A percentile compares a stretch with the other conserved stretches of the same genome.
phyloP scores from a whole-genome alignment of 129 eudicot genomes.

The Pulicaria dysenterica region DNA sequence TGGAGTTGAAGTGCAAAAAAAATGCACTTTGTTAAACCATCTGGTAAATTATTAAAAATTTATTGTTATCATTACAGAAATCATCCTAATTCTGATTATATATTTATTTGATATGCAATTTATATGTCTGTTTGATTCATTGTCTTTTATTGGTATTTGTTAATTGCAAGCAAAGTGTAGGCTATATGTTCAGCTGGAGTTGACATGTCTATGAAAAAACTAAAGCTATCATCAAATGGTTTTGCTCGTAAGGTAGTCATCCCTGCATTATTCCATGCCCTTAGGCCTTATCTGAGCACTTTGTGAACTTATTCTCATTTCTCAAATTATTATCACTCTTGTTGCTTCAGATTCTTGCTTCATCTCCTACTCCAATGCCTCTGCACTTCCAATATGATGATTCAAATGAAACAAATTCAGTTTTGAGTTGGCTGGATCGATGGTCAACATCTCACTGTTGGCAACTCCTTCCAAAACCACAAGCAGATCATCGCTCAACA shows the following conservation, averaged over 20 bases:
- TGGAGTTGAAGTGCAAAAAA: constrained; percentile 37
- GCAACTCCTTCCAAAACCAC: constrained; percentile 39
- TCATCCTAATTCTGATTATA: neutral
- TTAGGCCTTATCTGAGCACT: neutral
- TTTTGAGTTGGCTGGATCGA: constrained; percentile 49
- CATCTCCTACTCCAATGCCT: constrained; percentile 40
- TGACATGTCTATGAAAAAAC: constrained; percentile 17
- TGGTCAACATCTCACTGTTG: constrained; percentile 55
- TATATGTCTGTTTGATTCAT: neutral
- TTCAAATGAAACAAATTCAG: constrained; percentile 46
- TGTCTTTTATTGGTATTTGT: neutral
- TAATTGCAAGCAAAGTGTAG: constrained; percentile 28
- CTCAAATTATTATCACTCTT: neutral
- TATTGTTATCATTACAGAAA: neutral
- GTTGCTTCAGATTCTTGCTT: constrained; percentile 43
- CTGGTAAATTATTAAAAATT: constrained; percentile 17
- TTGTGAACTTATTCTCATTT: neutral
- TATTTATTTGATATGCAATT: neutral
- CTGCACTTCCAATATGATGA: constrained; percentile 52
- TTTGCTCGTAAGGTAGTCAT: constrained; percentile 47
- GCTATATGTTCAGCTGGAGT: constrained; percentile 16
- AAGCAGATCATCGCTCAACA: constrained; percentile 20
- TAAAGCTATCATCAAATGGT: constrained; percentile 36
- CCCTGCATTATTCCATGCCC: neutral
- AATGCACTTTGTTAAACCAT: constrained; percentile 18